Base-by-base conservation (phyloP, 805 yeast species). In the Komagataella phaffii region DNA sequence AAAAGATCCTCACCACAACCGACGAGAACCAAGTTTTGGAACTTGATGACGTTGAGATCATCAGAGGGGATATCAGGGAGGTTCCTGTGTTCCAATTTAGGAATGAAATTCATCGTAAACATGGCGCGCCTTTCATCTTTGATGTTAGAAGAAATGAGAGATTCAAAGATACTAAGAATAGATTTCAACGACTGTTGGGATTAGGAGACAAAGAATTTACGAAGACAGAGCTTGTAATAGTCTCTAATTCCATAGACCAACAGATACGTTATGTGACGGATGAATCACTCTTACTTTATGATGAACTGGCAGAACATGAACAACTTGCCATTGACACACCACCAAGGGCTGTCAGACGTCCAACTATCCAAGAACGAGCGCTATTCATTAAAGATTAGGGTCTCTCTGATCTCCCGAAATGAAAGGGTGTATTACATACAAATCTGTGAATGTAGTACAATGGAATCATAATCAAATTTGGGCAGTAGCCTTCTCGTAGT, bases 81-180 rank as follows among this genome's bases (percentile, higher is more conserved):
- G 74, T 86, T 2, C 76, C 85, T 3, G 95, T 83, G 1, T 73
- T 80, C 56, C 96, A 89, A 61, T 90, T 83, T 66, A 77, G 82
- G 64, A 86, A 84, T 58, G 85, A 82, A 45, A 72, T 83, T 23
- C 74, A 71, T 47, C 72, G 71, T 55, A 68, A 73, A 46, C 98
- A 90, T 64, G 90, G 96, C n/a, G 72, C 84, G 49, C 95, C 97
- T 3, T 90, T 90, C 62, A 68, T 85, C 7, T 87, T 90, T 62
- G 76, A 79, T n/a, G 65, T 86, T 6, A 72, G 78, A 49, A 82
- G 86, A 7, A 79, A 73, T 12, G 99, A 93, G 63, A 66, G 68
- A 47, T 77, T 86, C 48, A 61, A 64, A 2, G 80, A 76, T 10
- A 83, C 95, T 1, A 80, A 75, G 58, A 72, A 68, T 17, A 76